Percentiles rank a stretch among this genome's conserved stretches.
Evolutionary conservation across 495 filamentous ascomycete genomes (phyloP).

Genomic region (Umbilicaria muhlenbergii): DNA sequence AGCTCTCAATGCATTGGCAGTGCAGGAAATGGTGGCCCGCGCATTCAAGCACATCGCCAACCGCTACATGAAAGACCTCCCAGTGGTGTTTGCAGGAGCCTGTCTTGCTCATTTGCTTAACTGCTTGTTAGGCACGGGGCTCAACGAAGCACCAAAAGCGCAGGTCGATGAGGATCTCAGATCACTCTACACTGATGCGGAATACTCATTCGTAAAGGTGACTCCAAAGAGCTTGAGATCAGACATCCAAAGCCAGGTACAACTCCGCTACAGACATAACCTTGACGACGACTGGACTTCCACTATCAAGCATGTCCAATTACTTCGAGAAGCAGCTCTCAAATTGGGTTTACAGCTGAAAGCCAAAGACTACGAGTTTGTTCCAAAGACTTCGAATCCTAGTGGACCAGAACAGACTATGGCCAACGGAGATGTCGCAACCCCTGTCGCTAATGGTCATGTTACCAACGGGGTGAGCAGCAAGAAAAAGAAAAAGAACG

Average conservation of each 20-base stretch:
- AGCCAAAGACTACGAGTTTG: slow-evolving; percentile 67
- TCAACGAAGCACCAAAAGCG: slow-evolving; percentile 61
- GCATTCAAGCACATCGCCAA: slow-evolving; percentile 86
- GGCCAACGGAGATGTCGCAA: slow-evolving; percentile 20
- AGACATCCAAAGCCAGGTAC: slow-evolving; percentile 57
- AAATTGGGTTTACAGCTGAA: slow-evolving; percentile 86
- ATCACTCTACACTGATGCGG: slow-evolving; percentile 64
- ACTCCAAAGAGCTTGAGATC: slow-evolving; percentile 53
- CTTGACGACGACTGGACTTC: slow-evolving; percentile 50
- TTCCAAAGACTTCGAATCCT: slow-evolving; percentile 24
- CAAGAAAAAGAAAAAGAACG: slow-evolving; percentile 56
- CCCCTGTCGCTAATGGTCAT: slow-evolving; percentile 26
- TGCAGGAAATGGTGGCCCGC: slow-evolving; percentile 87
- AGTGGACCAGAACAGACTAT: slow-evolving; percentile 20
- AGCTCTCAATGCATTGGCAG: slow-evolving; percentile 56
- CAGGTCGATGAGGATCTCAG: slow-evolving; percentile 62
- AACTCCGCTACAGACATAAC: slow-evolving; percentile 58
- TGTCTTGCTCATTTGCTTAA: slow-evolving; percentile 85
- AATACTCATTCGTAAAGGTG: slow-evolving; percentile 63
- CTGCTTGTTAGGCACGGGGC: slow-evolving; percentile 66
- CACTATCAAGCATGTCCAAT: slow-evolving; percentile 56
- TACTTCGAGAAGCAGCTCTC: slow-evolving; percentile 76
- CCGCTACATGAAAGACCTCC: slow-evolving; percentile 64
- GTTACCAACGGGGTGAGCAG: slow-evolving; percentile 30
- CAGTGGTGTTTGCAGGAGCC: slow-evolving; percentile 55